Conservation (phyloP, 371 early-diverging fungal species). For the Furculomyces boomerangus region DNA sequence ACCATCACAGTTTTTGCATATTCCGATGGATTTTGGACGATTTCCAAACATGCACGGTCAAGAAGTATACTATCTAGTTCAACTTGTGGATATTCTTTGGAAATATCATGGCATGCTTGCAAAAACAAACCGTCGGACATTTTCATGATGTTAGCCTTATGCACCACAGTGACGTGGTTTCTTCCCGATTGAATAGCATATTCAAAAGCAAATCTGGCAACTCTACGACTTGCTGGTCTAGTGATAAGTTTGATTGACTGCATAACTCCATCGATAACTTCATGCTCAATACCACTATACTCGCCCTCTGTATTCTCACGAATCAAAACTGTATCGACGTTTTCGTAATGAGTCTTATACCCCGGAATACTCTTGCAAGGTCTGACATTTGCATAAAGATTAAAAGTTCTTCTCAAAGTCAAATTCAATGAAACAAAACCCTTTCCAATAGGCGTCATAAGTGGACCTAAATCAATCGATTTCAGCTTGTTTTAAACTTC, state of each 20-base stretch:
- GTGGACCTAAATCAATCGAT: constrained; percentile 30
- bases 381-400: constrained; percentile 96
- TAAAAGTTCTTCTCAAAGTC: constrained; percentile 90
- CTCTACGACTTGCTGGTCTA: constrained; percentile 80
- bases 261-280: constrained; percentile 87
- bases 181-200: constrained; percentile 81
- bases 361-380: constrained; percentile 90
- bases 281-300: constrained; percentile 97
- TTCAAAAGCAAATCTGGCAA: constrained; percentile 87
- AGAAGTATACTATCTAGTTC: constrained; percentile 78
- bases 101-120: constrained; percentile 75
- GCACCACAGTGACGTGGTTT: constrained; percentile 83
- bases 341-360: constrained; percentile 86
- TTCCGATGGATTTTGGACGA: constrained; percentile 82
- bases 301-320: constrained; percentile 99
- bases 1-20: constrained; percentile 92
- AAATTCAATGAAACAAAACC: constrained; percentile 97
- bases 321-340: constrained; percentile 93
- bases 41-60: constrained; percentile 88
- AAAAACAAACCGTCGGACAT: constrained; percentile 95
- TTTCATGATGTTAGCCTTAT: constrained; percentile 95
- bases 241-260: constrained; percentile 98
- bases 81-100: constrained; percentile 83
- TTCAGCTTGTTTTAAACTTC: no score
- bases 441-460: constrained; percentile 95